Base-by-base conservation (phyloP, 2,329 filamentous ascomycete species). In the Nectriaceae sp. region DNA sequence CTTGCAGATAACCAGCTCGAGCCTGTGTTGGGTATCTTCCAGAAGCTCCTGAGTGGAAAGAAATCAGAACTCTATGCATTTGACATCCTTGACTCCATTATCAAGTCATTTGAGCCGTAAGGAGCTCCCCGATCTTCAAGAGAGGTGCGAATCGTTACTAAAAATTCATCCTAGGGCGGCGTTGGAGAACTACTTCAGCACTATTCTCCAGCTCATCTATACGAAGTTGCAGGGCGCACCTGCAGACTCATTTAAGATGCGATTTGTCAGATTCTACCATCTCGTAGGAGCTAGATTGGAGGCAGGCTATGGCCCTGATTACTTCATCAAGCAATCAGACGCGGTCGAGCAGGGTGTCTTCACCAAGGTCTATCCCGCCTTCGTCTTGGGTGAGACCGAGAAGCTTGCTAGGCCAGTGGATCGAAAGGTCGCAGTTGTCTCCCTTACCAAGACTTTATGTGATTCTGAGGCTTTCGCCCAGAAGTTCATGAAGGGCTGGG, bases 201-300 rank as follows among this genome's bases (percentile, higher is more conserved):
- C 86, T 1, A 88, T 99, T 50, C 77, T 97, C 48, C 84, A 85
- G 49, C 80, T 97, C 35, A 81, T 97, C 63, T 87, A 97, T 65
- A 88, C 84, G 75, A 75, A 87, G 77, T 73, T 90, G 72, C 71
- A 94, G 81, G 73, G 86, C 39, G 75, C 71, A 29, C 75, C 79
- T 5, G 76, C 92, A 0, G 93, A 97, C 61, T 88, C 84, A 40
- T 88, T 96, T 70, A 88, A 91, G 61, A 75, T 90, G 46, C 87
- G 91, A 44, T 97, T 99, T 67, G 88, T 92, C 45, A 87, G 91
- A 26, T 95, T 99, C 76, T 99, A 95, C 69, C 93, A 99, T 70
- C 85, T 97, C 54, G 82, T 97, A 46, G 90, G 89, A 22, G 89
- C 91, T 16, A 80, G 83, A 35, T 68, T 88, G 26, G 87, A 94